Evolutionary conservation across 345 rosid species (phyloP), one percentile per base, ranked within the genome.

Genomic region (Camelina sativa): DNA sequence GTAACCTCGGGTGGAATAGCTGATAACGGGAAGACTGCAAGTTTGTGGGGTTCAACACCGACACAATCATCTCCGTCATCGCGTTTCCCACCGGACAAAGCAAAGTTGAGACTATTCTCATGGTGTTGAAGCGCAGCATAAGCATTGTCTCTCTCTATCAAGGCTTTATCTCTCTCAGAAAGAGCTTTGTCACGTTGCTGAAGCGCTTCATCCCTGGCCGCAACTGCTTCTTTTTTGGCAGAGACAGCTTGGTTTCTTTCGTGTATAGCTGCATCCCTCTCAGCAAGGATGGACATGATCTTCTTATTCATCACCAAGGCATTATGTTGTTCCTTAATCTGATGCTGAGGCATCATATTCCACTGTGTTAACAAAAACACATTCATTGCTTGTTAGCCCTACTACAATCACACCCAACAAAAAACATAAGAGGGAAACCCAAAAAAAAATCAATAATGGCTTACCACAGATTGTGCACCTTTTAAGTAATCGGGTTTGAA

Each of bases 251-350:
- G 77, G 68, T 88, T 84, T 66, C 94, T 78, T 81, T 92, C 99
- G 51, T 77, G 84, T 48, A 86, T 73, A 51, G 99, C 98, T 50
- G 86, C 84, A 64, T 92, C 94, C 52, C 90, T 86, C 77, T 95
- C 99, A 3, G 85, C 93, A 16, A 91, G 86, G 76, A 92, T 92
- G 11, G 86, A 68, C 96, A 87, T 86, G 46, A 89, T 88, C 85
- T 92, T 95, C 89, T 88, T 86, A 76, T 92, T 95, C 98, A 89
- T 89, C 13, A 87, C 87, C 47, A 95, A 66, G 2, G 98, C 99
- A 76, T 91, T 88, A 12, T 80, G 83, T 64, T 80, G 90, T 63
- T 89, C 99, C 83, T 95, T 95, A 38, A 84, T 69, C 80, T 85
- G 93, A 84, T 88, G 92, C 52, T 82, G 94, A 8, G 94, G 85